Conservation (phyloP, 441 rosid species). For the Gossypium davidsonii region DNA sequence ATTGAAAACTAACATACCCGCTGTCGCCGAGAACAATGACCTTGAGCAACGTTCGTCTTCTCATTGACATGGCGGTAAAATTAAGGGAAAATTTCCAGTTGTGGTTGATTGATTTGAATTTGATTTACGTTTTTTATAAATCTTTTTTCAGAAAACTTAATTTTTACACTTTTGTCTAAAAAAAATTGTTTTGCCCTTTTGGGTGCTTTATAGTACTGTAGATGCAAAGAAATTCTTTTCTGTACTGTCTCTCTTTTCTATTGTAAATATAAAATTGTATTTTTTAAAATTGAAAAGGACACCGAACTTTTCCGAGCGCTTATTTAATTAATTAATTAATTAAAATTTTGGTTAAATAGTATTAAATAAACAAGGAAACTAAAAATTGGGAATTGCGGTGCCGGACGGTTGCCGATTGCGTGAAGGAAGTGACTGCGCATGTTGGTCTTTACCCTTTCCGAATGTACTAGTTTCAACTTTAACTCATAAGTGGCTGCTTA, state of each 20-base stretch:
- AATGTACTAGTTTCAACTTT: not conserved
- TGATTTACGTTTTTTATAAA: not conserved
- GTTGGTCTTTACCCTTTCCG: not conserved
- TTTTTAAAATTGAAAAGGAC: not conserved
- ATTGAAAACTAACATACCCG: conserved; percentile 43
- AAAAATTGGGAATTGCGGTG: not conserved
- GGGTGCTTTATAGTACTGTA: not conserved
- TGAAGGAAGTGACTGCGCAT: not conserved
- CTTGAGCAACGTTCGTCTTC: conserved; percentile 88
- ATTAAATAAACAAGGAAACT: not conserved
- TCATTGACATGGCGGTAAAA: conserved; percentile 50
- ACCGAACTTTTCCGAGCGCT: not conserved
- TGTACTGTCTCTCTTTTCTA: not conserved
- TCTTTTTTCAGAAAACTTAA: not conserved
- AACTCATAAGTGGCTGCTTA: not conserved
- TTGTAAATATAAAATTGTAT: not conserved
- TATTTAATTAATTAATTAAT: not conserved
- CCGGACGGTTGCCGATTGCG: not conserved
- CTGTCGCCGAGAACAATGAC: conserved; percentile 98
- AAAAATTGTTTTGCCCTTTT: not conserved
- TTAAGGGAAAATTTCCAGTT: not conserved
- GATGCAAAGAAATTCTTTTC: not conserved
- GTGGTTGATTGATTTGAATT: not conserved
- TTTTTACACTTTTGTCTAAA: not conserved
- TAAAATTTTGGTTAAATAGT: not conserved